Base-by-base conservation (phyloP, 2,329 filamentous ascomycete genomes). In the Annulohypoxylon truncatum region DNA sequence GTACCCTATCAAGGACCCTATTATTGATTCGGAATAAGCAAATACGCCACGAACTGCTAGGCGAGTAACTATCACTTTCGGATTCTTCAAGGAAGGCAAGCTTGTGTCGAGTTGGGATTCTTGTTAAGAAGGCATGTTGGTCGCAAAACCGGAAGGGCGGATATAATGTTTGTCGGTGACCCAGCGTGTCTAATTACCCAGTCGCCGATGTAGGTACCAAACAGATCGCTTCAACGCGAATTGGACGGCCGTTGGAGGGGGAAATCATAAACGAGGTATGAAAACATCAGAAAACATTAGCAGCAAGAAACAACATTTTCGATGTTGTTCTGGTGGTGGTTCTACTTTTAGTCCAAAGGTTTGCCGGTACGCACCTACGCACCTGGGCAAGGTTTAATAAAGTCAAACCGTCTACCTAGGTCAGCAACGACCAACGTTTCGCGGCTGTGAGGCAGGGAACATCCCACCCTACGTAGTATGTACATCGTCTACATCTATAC, bases 321-420 rank as follows among this genome's bases (percentile, higher is more conserved):
- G 13, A 18, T 44, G 47, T 47, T 53, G 56, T 65, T 50, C n/a
- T 20, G 9, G 24, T 55, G 52, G 22, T 31, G 10, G 29, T 47
- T 60, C 31, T 64, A 66, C 58, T 69, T 68, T 66, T 69, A 69
- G 66, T 42, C 18, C 10, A 15, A 42, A 42, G 38, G 38, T 51
- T 64, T 60, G 29, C 38, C 59, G 58, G 28, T 42, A 56, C 24
- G 58, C 52, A 38, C 35, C 46, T 28, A 28, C 60, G 54, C 56
- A 44, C 35, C 35, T 20, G 44, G 48, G 58, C 46, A 66, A 68
- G 47, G 52, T 63, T 54, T 48, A 61, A 40, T 29, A 20, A 51
- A 28, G 40, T 65, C 40, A 20, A 55, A 64, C 50, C 24, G n/a
- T 38, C 35, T 15, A 38, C 35, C 35, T 38, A 38, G 15, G 35